Percentiles rank a stretch among this genome's conserved stretches.
These are phyloP conservation scores for Botrytis galanthina DNA, from an alignment of 2,329 filamentous ascomycete species.

Conservation along the genomic window DNA sequence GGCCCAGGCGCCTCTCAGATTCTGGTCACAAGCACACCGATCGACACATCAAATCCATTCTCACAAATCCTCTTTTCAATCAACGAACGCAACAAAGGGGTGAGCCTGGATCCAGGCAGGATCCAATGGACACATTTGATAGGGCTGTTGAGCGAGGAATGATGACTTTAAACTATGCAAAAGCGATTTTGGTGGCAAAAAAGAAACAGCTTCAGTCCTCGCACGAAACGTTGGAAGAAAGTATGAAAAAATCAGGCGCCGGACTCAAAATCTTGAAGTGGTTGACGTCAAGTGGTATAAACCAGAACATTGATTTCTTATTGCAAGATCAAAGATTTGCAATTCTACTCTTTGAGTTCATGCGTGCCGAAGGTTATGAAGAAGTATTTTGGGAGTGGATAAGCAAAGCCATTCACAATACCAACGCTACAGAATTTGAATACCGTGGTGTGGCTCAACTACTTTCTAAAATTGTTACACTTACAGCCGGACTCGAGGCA, in stretches of 20 bases:
- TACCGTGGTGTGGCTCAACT: background rate
- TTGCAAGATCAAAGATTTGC: slow-evolving; percentile 25
- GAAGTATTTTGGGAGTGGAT: slow-evolving; percentile 36
- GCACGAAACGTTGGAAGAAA: slow-evolving; percentile 25
- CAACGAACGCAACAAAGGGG: background rate
- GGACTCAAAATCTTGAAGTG: slow-evolving; percentile 37
- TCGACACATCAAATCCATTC: slow-evolving; percentile 48
- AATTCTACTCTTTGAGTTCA: slow-evolving; percentile 33
- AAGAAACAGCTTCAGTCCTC: slow-evolving; percentile 29
- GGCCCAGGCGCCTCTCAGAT: slow-evolving; percentile 27
- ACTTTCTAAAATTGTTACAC: background rate
- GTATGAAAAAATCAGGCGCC: slow-evolving; percentile 35
- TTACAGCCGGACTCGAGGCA: slow-evolving; percentile 1
- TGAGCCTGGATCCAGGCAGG: slow-evolving; percentile 6
- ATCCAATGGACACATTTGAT: slow-evolving; percentile 38
- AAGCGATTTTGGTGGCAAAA: slow-evolving; percentile 30
- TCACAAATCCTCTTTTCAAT: slow-evolving; percentile 50
- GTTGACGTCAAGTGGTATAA: slow-evolving; percentile 34
- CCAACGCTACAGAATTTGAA: background rate
- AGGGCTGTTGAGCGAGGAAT: slow-evolving; percentile 35
- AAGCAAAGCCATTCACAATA: slow-evolving; percentile 25
- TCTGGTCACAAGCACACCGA: slow-evolving; percentile 38
- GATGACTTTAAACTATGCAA: slow-evolving; percentile 35
- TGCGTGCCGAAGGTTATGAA: slow-evolving; percentile 36
- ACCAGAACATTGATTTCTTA: slow-evolving; percentile 32